Evolutionary conservation across 495 filamentous ascomycete species (phyloP).

Genomic region (Podospora conica): DNA sequence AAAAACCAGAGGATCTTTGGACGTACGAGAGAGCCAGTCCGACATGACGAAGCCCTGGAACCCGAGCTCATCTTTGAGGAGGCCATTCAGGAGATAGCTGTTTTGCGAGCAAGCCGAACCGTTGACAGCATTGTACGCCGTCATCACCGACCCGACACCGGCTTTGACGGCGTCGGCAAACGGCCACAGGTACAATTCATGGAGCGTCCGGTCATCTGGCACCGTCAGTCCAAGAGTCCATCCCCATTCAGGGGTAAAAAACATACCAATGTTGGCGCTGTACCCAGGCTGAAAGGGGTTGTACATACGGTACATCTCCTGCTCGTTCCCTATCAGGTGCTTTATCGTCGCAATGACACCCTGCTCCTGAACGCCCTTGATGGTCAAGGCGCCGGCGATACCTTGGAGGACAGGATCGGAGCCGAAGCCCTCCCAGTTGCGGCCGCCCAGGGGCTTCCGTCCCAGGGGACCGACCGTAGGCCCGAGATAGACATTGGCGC

Average conservation of each 20-base stretch:
- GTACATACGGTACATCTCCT: slow-evolving; percentile 67
- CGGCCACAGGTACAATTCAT: slow-evolving; percentile 76
- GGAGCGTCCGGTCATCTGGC: slow-evolving; percentile 66
- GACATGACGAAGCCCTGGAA: slow-evolving; percentile 70
- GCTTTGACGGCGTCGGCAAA: slow-evolving; percentile 65
- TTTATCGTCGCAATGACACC: slow-evolving; percentile 69
- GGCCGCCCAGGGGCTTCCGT: slow-evolving; percentile 7
- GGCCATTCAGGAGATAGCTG: slow-evolving; percentile 61
- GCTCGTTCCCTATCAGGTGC: slow-evolving; percentile 69
- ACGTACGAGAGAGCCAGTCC: slow-evolving; percentile 63
- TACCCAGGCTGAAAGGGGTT: slow-evolving; percentile 51
- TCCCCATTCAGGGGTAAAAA: not conserved
- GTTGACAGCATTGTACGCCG: slow-evolving; percentile 71
- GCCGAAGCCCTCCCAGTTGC: slow-evolving; percentile 50
- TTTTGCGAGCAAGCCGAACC: slow-evolving; percentile 65
- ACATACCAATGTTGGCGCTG: slow-evolving; percentile 48
- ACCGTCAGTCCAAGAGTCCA: slow-evolving; percentile 1
- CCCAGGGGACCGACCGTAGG: slow-evolving; percentile 33
- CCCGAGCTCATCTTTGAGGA: slow-evolving; percentile 71
- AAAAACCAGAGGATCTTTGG: too few species aligned
- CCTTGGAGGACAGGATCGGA: slow-evolving; percentile 64
- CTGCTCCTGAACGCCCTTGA: slow-evolving; percentile 68
- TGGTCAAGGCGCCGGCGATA: slow-evolving; percentile 53
- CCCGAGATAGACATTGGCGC: slow-evolving; percentile 63
- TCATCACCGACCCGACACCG: slow-evolving; percentile 69